A percentile compares a stretch with the other conserved stretches of the same genome.
Evolutionary conservation across 805 yeast genomes (phyloP).

Genomic region (Candida gorgasii): DNA sequence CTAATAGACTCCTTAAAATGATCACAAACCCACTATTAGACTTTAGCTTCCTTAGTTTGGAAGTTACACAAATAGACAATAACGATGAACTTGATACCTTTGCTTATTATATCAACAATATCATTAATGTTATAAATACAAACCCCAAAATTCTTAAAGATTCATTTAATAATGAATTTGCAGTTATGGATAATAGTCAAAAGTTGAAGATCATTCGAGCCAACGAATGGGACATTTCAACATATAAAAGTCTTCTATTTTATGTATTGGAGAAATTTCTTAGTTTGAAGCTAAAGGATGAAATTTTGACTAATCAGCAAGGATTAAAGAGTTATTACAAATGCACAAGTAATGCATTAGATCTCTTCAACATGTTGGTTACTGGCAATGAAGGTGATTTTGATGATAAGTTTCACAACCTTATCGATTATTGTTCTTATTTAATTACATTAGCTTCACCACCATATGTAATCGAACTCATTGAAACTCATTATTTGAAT

Average conservation of each 20-base stretch:
- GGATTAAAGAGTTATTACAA: slow-evolving; percentile 21
- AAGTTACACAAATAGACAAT: slow-evolving; percentile 26
- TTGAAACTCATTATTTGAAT: slow-evolving; percentile 27
- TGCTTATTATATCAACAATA: slow-evolving; percentile 57
- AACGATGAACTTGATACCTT: slow-evolving; percentile 65
- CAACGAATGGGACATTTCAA: slow-evolving; percentile 53
- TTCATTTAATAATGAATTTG: slow-evolving; percentile 57
- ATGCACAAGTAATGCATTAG: slow-evolving; percentile 42
- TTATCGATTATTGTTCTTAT: slow-evolving; percentile 38
- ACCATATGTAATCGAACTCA: slow-evolving; percentile 25
- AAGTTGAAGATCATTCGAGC: slow-evolving; percentile 43
- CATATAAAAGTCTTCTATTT: slow-evolving; percentile 59
- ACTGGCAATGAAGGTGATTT: slow-evolving; percentile 62
- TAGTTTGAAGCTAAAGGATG: slow-evolving; percentile 22
- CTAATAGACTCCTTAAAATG: slow-evolving; percentile 62
- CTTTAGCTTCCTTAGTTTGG: slow-evolving; percentile 33
- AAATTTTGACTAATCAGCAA: slow-evolving; percentile 20
- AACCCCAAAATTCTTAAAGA: slow-evolving; percentile 46
- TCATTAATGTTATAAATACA: slow-evolving; percentile 53
- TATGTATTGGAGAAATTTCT: slow-evolving; percentile 50
- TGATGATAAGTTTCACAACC: slow-evolving; percentile 39
- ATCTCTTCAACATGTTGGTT: slow-evolving; percentile 43
- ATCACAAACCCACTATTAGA: slow-evolving; percentile 54
- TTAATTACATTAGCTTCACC: slow-evolving; percentile 13
- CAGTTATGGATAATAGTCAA: slow-evolving; percentile 50